Percentiles rank a stretch among this genome's conserved stretches.
phyloP scores from a whole-genome alignment of 163 green algal genomes.

The Coccomyxa subellipsoidea region DNA sequence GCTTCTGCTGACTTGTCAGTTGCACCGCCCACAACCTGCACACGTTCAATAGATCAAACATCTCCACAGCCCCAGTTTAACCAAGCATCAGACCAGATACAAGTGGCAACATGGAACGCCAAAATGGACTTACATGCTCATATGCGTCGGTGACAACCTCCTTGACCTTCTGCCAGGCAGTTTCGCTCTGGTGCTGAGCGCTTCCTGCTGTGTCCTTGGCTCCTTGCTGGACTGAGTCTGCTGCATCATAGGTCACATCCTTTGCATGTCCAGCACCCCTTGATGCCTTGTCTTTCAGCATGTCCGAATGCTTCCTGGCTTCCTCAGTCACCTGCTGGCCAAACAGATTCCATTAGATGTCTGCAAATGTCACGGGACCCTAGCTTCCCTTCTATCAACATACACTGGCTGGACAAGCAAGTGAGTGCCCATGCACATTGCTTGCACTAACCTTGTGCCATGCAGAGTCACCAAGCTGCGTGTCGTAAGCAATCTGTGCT shows the following conservation, averaged over 20 bases:
- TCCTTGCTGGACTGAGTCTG: not conserved
- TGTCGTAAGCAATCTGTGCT: not conserved
- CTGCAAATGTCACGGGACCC: not conserved
- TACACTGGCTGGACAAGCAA: not conserved
- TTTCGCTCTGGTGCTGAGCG: not conserved
- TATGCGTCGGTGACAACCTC: not conserved
- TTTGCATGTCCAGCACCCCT: not conserved
- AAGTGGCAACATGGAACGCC: too few species aligned
- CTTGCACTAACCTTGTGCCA: not conserved
- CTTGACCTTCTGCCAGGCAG: conserved; percentile 13
- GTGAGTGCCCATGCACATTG: not conserved
- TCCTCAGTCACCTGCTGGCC: not conserved
- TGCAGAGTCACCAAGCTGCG: not conserved
- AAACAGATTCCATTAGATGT: not conserved
- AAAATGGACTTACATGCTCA: not conserved
- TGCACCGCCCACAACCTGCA: not conserved
- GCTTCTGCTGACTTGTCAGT: not conserved
- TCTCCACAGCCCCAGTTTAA: not conserved
- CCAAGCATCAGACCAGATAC: too few species aligned
- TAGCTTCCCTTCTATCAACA: not conserved
- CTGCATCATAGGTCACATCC: not conserved
- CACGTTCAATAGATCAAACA: not conserved
- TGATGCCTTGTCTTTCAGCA: not conserved
- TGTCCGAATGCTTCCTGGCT: conserved; percentile 1
- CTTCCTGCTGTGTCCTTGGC: not conserved